Conservation (phyloP, 225 moss, liverwort and hornwort species). For the Pseudisothecium myosuroides region DNA sequence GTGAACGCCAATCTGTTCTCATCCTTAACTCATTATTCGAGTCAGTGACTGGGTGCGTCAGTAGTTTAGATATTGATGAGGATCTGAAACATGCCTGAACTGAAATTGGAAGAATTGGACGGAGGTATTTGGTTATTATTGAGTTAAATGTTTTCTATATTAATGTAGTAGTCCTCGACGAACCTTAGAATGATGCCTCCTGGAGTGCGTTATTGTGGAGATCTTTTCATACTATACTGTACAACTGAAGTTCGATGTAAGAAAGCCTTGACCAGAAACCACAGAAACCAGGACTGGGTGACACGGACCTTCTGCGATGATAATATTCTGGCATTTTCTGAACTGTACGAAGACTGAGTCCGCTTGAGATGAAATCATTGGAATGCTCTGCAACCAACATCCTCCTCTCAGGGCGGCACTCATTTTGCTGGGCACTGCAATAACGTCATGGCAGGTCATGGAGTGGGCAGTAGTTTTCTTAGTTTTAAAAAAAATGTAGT, state of each 20-base stretch:
- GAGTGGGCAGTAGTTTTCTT: neutral
- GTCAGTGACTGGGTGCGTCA: neutral
- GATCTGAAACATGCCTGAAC: neutral
- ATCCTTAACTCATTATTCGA: neutral
- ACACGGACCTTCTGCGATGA: neutral
- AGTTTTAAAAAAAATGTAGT: too few species aligned
- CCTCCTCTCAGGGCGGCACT: neutral
- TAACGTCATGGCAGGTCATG: neutral
- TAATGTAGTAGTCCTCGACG: neutral
- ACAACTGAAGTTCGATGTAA: neutral
- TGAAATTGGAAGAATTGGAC: neutral
- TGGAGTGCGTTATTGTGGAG: too few species aligned
- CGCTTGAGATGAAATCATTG: constrained; percentile 15
- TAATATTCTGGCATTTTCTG: neutral
- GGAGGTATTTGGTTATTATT: neutral
- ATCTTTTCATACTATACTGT: neutral
- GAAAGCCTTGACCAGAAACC: neutral
- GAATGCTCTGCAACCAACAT: constrained; percentile 8
- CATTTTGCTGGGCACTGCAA: neutral
- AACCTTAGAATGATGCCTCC: neutral
- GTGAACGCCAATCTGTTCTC: neutral
- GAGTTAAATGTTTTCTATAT: too few species aligned
- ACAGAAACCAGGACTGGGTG: neutral
- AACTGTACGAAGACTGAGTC: neutral
- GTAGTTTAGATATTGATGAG: too few species aligned